These are phyloP conservation scores for Torulaspora maleeae DNA, from an alignment of 805 yeast genomes.

Conservation along the genomic window DNA sequence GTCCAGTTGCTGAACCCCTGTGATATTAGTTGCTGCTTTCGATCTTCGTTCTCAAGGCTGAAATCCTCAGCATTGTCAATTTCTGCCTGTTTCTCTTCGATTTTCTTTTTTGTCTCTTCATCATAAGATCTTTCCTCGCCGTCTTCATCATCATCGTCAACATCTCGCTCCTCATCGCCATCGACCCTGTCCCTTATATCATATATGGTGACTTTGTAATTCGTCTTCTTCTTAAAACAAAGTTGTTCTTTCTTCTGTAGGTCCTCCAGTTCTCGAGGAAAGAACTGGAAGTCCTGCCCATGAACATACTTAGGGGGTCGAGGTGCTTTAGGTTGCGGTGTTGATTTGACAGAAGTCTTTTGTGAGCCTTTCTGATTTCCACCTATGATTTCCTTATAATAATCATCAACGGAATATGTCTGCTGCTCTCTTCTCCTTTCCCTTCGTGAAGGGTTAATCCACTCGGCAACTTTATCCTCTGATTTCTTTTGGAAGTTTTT, in stretches of 20 bases:
- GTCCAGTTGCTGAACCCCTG: constrained; percentile 67
- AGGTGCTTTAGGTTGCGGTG: constrained; percentile 43
- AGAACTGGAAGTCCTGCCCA: constrained; percentile 72
- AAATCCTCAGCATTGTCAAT: constrained; percentile 55
- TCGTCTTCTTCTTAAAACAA: constrained; percentile 54
- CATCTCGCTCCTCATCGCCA: constrained; percentile 45
- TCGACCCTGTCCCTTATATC: constrained; percentile 56
- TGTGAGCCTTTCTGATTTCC: constrained; percentile 18
- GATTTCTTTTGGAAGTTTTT: constrained; percentile 48
- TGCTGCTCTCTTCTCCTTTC: constrained; percentile 71
- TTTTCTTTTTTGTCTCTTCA: constrained; percentile 19
- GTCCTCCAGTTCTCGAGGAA: constrained; percentile 48
- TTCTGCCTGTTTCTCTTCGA: constrained; percentile 45
- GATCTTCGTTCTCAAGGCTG: constrained; percentile 55
- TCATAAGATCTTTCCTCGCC: constrained; percentile 31
- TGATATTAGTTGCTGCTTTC: constrained; percentile 49
- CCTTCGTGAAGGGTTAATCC: constrained; percentile 63
- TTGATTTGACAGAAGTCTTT: constrained; percentile 31
- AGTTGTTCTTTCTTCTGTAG: constrained; percentile 62
- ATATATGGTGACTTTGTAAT: constrained; percentile 52
- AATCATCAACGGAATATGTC: constrained; percentile 70
- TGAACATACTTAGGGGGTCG: constrained; percentile 61
- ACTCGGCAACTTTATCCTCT: constrained; percentile 40
- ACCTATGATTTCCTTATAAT: constrained; percentile 62
- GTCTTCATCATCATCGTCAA: constrained; percentile 32